Evolutionary conservation across 768 basidiomycete species (phyloP), one percentile per base, ranked within the genome.

Genomic region (Rhodotorula toruloides): DNA sequence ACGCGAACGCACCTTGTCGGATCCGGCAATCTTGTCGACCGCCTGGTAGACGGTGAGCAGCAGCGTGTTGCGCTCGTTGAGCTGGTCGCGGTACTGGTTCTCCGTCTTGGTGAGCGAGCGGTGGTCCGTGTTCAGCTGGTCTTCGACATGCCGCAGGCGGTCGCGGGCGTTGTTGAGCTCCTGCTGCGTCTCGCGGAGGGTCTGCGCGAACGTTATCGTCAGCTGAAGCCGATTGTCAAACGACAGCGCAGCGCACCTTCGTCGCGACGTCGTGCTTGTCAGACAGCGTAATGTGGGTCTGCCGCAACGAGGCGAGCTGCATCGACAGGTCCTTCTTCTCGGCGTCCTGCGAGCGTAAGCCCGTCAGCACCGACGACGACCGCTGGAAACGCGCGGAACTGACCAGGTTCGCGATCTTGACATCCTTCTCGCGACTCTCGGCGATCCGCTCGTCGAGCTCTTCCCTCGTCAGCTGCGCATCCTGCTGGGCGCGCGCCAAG

Each of bases 31-130:
- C 80, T 88, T 89, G 73, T 96, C 93, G 82, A 94, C 84, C 75
- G 93, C 92, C 78, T 96, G 91, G 77, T 91, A 96, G 34, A 96
- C 89, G 13, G 90, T 91, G 72, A 96, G 80, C 58, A 97, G 79
- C 37, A 97, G 81, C 32, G 91, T 92, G 76, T 92, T 96, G 61
- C 91, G 81, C 80, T 97, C 94, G 25, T 90, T 91, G 40, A 94
- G 77, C 78, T 97, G 93, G 78, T 94, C 90, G 34, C 92, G 82
- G 75, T 89, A 91, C 77, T 90, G 87, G 59, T 79, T 83, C 77
- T 94, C 91, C 4, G 86, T 84, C 31, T 79, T 76, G 68, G 90
- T 76, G 64, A 91, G 76, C 47, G 84, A 81, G 43, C 88, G 81
- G 76, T 91, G 89, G 68, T 92, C 91, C 77, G 90, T 90, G 46